Base-by-base conservation (phyloP, 2,329 filamentous ascomycete genomes). In the Ceratocystiopsis brevicomis region DNA sequence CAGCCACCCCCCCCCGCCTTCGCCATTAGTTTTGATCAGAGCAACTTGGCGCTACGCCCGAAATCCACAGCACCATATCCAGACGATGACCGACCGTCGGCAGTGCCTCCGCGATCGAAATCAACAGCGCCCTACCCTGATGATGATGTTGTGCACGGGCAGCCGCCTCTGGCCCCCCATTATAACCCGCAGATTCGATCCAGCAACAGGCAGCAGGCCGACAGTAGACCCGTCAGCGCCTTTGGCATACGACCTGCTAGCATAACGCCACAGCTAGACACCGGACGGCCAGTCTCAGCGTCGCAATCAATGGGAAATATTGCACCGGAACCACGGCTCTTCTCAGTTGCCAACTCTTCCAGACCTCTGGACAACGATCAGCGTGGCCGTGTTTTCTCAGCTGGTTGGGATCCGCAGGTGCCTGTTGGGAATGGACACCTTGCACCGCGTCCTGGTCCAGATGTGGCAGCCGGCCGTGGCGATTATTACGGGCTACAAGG, bases 21-120 rank as follows among this genome's bases (percentile, higher is more conserved):
- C 49, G 63, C 61, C 6, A 58, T 74, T 39, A 68, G 68, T 38
- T 52, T 71, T 8, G 62, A 69, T 41, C 52, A 57, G 30, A 54
- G 52, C 41, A 49, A 51, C 34, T 51, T 58, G 39, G 53, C 55
- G 8, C 45, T 56, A 25, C 65, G 73, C 33, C 59, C 72, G 15
- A 69, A 65, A 44, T 70, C 76, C 11, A 65, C 70, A 18, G 75
- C 76, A 1, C 81, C 81, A 1, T 86, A 86, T 52, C 81, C 81
- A 0, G 68, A 77, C 41, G 78, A 82, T 49, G 76, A 81, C 50
- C 64, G 66, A 43, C 69, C 74, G 17, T 63, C 68, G 39, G 66
- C 64, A n/a, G 56, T 67, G 38, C 62, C 57, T 44, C 47, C 52
- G 41, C 61, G 68, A 34, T 60, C 68, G 4, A 63, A 62, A 44